These are phyloP conservation scores for Olyra latifolia DNA, from an alignment of 176 grass and related monocot genomes.

Conservation along the genomic window DNA sequence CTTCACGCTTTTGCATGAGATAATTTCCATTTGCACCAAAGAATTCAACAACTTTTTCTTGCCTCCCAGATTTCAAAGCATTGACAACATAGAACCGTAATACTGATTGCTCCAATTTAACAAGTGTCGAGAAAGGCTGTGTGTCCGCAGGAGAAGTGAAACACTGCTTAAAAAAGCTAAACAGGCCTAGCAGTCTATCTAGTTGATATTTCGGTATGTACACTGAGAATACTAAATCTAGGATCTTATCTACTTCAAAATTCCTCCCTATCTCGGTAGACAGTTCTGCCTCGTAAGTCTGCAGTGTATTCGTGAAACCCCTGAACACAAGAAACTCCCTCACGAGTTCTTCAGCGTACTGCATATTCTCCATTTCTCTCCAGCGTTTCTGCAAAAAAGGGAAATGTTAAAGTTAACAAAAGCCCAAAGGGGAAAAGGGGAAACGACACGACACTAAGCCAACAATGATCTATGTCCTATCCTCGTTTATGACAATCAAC, in stretches of 20 bases:
- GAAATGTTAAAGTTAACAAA: not conserved
- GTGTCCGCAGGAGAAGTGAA: constrained; percentile 74
- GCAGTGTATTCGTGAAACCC: constrained; percentile 72
- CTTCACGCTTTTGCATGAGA: constrained; percentile 76
- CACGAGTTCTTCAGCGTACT: constrained; percentile 83
- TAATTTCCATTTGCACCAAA: constrained; percentile 56
- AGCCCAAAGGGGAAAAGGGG: not conserved
- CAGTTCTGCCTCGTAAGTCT: constrained; percentile 77
- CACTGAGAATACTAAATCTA: constrained; percentile 83
- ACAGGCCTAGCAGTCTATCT: constrained; percentile 59
- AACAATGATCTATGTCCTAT: not conserved
- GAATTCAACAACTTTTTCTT: constrained; percentile 86
- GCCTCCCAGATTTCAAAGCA: constrained; percentile 76
- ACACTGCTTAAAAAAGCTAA: constrained; percentile 85
- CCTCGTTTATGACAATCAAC: not conserved
- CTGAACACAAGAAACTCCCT: constrained; percentile 89
- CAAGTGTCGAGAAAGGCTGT: constrained; percentile 50
- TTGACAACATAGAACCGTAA: constrained; percentile 78
- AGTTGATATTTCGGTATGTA: constrained; percentile 83
- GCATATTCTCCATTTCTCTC: constrained; percentile 83
- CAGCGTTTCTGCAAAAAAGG: constrained; percentile 32
- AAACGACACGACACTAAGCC: not conserved
- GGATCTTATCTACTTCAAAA: constrained; percentile 86
- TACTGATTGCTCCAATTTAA: constrained; percentile 79
- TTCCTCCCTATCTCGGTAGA: constrained; percentile 81